These are phyloP conservation scores for Aurinia saxatilis DNA, from an alignment of 345 rosid species.

Conservation along the genomic window DNA sequence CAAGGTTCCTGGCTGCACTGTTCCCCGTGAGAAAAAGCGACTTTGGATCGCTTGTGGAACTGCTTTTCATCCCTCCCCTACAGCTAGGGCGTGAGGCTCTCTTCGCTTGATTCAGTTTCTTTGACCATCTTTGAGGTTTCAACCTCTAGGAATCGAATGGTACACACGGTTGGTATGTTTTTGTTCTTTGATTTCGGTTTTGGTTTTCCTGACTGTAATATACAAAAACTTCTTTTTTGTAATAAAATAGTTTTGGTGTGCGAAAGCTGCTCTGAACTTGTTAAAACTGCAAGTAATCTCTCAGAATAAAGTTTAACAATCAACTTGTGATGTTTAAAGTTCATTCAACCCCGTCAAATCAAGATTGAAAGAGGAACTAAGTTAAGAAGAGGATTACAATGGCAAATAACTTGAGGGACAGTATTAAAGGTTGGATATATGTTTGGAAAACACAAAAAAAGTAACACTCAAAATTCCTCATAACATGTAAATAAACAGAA, in stretches of 20 bases:
- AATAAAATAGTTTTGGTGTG: slow-evolving; percentile 13
- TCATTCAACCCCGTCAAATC: too few species aligned
- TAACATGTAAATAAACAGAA: not conserved
- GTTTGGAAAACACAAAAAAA: too few species aligned
- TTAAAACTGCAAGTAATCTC: not conserved
- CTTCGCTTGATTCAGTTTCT: slow-evolving; percentile 4
- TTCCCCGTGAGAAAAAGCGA: slow-evolving; percentile 68
- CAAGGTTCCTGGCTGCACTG: slow-evolving; percentile 75
- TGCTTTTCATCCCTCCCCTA: slow-evolving; percentile 73
- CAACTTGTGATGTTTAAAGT: too few species aligned
- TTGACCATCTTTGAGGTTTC: not conserved
- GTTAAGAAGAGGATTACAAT: too few species aligned
- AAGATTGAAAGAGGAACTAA: too few species aligned
- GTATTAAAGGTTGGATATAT: too few species aligned
- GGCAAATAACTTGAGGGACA: too few species aligned
- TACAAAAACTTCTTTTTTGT: slow-evolving; percentile 9
- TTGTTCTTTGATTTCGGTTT: slow-evolving; percentile 9
- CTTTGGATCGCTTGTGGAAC: slow-evolving; percentile 96
- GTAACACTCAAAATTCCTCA: too few species aligned
- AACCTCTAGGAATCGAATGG: not conserved
- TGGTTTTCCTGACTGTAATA: slow-evolving; percentile 16
- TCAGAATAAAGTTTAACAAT: too few species aligned
- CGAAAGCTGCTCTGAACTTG: not conserved
- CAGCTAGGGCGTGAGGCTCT: slow-evolving; percentile 47
- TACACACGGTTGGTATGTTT: slow-evolving; percentile 17